Evolutionary conservation across 2,329 filamentous ascomycete genomes (phyloP), one percentile per base, ranked within the genome.

Genomic region (Monilinia aucupariae): DNA sequence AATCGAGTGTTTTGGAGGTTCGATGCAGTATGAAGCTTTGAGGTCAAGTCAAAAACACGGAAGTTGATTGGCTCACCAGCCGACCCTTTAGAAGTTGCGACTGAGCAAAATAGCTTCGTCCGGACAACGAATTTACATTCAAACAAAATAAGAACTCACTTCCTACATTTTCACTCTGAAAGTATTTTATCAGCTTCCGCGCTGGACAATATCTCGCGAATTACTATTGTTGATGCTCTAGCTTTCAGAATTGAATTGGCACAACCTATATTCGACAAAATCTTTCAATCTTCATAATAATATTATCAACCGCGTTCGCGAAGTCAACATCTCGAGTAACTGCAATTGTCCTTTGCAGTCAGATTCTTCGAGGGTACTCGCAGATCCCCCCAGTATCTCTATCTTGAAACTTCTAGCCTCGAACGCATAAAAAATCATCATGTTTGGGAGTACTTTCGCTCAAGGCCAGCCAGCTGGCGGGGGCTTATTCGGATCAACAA

Each of bases 1-100:
- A 79, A 79, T 74, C 76, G 76, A 61, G 70, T 67, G 69, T 54
- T 68, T 69, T 52, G 61, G 63, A 63, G 27, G 65, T 65, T 63
- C 39, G 50, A 45, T 47, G 64, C 62, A 65, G 61, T 60, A 65
- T 61, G 62, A 64, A 70, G 67, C 65, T 70, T 62, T 63, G 62
- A 75, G 67, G 71, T 75, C 69, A 71, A 67, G 68, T 70, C 67
- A 66, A 63, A 60, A 71, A 66, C 59, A 37, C n/a, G 49, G n/a
- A 22, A 59, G 41, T 25, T 70, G 64, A 71, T 72, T 72, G 69
- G 70, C 34, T 54, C 22, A 30, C 27, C 58, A 69, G 68, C 65
- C 68, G 65, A 68, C 41, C 30, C 25, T 53, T 49, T 45, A 62
- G 32, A 39, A 43, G 30, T 58, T 61, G 65, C 64, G 66, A 59